Conservation (phyloP, 164 flowering plant genomes). For the Hamamelis virginiana region DNA sequence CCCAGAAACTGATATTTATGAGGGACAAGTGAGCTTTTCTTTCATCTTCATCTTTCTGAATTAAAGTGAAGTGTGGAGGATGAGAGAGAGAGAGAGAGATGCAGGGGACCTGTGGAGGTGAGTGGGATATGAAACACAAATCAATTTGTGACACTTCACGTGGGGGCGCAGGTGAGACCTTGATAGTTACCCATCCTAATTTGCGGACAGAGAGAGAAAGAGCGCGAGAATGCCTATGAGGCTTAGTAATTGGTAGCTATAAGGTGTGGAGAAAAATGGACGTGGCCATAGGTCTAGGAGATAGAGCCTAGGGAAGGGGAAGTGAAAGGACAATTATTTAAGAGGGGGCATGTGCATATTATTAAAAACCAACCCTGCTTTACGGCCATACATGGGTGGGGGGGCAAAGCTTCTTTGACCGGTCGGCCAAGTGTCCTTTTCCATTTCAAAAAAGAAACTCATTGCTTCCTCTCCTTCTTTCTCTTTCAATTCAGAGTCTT, state of each 20-base stretch:
- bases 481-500: not conserved
- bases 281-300: slow-evolving; percentile 14
- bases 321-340: slow-evolving; percentile 10
- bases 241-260: not conserved
- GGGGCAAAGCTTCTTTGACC: slow-evolving; percentile 12
- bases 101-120: slow-evolving; percentile 7
- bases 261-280: slow-evolving; percentile 4
- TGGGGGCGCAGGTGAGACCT: slow-evolving; percentile 25
- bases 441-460: no score
- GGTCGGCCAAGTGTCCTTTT: no score
- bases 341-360: not conserved
- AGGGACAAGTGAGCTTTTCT: not conserved
- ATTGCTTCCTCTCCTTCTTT: no score
- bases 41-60: not conserved
- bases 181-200: slow-evolving; percentile 17
- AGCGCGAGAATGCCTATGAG: no score
- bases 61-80: not conserved
- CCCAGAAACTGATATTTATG: not conserved
- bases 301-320: not conserved
- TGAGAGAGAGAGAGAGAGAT: not conserved
- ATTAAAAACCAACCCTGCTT: not conserved
- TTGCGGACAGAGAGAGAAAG: not conserved
- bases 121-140: not conserved
- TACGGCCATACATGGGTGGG: slow-evolving; percentile 7
- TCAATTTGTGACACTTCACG: slow-evolving; percentile 17